phyloP scores from a whole-genome alignment of 352 stramenopile genomes.

The Phytophthora capsici region DNA sequence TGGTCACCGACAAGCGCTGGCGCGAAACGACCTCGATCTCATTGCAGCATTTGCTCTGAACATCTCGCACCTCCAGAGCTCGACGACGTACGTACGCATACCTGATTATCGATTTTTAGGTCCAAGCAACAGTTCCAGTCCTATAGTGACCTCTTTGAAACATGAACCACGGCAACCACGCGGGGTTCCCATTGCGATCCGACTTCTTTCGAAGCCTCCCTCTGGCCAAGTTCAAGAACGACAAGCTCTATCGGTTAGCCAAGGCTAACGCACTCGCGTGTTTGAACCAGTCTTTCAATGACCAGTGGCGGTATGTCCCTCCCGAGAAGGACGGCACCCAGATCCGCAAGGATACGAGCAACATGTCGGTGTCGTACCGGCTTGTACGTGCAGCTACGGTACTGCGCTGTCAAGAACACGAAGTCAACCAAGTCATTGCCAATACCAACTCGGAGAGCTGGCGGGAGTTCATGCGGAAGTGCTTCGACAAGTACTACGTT shows the following conservation, averaged over 20 bases:
- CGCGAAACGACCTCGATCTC: slow-evolving; percentile 24
- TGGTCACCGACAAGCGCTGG: slow-evolving; percentile 9
- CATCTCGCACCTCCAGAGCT: slow-evolving; percentile 15
- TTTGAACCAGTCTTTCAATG: slow-evolving; percentile 77
- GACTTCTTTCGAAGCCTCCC: slow-evolving; percentile 79
- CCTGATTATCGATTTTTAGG: background rate
- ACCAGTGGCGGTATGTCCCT: slow-evolving; percentile 82
- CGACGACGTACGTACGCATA: slow-evolving; percentile 1
- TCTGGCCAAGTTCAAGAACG: slow-evolving; percentile 60
- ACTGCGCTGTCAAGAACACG: slow-evolving; percentile 75
- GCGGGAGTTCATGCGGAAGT: slow-evolving; percentile 79
- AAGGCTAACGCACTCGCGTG: slow-evolving; percentile 63
- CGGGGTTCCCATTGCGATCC: slow-evolving; percentile 66
- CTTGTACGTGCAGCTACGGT: slow-evolving; percentile 73
- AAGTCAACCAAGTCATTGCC: slow-evolving; percentile 74
- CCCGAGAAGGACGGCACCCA: slow-evolving; percentile 82
- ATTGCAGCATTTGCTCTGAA: slow-evolving; percentile 37
- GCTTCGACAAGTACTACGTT: slow-evolving; percentile 77
- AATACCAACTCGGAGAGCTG: slow-evolving; percentile 78
- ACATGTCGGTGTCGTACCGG: slow-evolving; percentile 68
- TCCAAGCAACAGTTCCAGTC: background rate
- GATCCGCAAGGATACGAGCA: slow-evolving; percentile 85
- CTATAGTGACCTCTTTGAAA: slow-evolving; percentile 3
- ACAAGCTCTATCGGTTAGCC: slow-evolving; percentile 59
- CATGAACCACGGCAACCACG: slow-evolving; percentile 33